Evolutionary conservation across 371 early-diverging fungal species (phyloP).

Genomic region (Apophysomyces ossiformis): DNA sequence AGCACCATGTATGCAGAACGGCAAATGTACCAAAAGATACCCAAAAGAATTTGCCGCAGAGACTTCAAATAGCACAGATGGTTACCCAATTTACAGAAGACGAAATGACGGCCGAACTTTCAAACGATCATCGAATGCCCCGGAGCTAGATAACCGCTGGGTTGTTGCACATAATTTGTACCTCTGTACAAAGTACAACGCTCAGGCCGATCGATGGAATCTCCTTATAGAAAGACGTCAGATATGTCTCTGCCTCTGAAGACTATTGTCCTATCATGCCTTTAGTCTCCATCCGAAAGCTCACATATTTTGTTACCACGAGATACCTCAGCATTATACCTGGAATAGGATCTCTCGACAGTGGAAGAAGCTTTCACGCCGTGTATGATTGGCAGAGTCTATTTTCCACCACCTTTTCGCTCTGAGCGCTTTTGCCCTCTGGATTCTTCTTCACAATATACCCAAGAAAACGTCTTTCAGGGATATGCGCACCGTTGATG

Average conservation of each 20-base stretch:
- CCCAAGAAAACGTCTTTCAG: constrained; percentile 10
- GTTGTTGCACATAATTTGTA: not conserved
- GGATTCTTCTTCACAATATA: constrained; percentile 11
- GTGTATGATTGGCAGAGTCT: not conserved
- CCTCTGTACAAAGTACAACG: not conserved
- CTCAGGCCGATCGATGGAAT: constrained; percentile 18
- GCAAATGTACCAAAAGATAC: constrained; percentile 27
- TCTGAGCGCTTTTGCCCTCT: not conserved
- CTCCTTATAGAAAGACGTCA: constrained; percentile 18
- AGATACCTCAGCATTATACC: not conserved
- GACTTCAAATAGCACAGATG: constrained; percentile 13
- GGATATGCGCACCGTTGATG: constrained; percentile 11
- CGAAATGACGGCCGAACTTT: not conserved
- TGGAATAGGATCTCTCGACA: not conserved
- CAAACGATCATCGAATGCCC: not conserved
- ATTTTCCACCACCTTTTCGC: not conserved
- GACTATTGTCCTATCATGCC: constrained; percentile 28
- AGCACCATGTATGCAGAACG: constrained; percentile 37
- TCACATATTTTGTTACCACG: not conserved
- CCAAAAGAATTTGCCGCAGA: constrained; percentile 19
- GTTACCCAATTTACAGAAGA: constrained; percentile 13
- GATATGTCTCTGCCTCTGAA: constrained; percentile 42
- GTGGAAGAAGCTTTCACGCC: too few species aligned
- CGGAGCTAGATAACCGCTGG: not conserved
- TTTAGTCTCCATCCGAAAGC: constrained; percentile 10